Conservation (phyloP, 192 early-diverging fungal species). For the Coemansia erecta region DNA sequence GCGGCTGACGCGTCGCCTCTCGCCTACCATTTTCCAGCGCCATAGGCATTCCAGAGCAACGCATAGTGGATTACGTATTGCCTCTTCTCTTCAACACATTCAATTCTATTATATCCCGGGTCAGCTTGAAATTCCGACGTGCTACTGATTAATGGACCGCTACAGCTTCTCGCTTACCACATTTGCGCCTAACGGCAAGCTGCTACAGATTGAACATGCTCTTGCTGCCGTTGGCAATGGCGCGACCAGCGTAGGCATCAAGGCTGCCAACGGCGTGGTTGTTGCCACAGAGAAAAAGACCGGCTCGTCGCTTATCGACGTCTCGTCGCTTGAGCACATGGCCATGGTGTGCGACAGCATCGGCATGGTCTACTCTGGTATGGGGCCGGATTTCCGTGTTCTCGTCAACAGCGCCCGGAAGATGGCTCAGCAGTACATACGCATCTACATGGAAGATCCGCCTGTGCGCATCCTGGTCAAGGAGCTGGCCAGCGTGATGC, state of each 20-base stretch:
- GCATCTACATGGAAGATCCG: conserved; percentile 92
- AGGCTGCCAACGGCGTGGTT: conserved; percentile 95
- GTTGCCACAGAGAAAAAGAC: conserved; percentile 98
- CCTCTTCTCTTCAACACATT: too few relatives aligned
- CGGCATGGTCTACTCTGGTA: conserved; percentile 98
- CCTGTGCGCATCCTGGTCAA: conserved; percentile 94
- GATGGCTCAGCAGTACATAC: conserved; percentile 92
- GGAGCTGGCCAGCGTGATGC: conserved; percentile 96
- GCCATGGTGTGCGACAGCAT: conserved; percentile 86
- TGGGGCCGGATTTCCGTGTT: conserved; percentile 97
- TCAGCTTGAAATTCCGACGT: background rate
- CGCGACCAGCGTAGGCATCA: conserved; percentile 91
- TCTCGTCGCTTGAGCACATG: conserved; percentile 88
- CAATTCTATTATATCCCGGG: too few relatives aligned
- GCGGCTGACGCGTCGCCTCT: too few relatives aligned
- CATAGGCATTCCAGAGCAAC: too few relatives aligned
- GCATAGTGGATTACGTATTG: too few relatives aligned
- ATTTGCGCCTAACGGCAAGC: conserved; percentile 98
- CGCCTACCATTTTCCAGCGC: too few relatives aligned
- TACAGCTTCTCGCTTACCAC: conserved; percentile 99
- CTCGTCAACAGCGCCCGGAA: conserved; percentile 94
- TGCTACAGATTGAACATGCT: conserved; percentile 99
- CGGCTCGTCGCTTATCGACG: conserved; percentile 89
- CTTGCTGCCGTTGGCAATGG: conserved; percentile 88
- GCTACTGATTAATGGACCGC: conserved; percentile 43